Evolutionary conservation across 352 stramenopile species (phyloP), one percentile per base, ranked within the genome.

Genomic region (Globisporangium radiosum): DNA sequence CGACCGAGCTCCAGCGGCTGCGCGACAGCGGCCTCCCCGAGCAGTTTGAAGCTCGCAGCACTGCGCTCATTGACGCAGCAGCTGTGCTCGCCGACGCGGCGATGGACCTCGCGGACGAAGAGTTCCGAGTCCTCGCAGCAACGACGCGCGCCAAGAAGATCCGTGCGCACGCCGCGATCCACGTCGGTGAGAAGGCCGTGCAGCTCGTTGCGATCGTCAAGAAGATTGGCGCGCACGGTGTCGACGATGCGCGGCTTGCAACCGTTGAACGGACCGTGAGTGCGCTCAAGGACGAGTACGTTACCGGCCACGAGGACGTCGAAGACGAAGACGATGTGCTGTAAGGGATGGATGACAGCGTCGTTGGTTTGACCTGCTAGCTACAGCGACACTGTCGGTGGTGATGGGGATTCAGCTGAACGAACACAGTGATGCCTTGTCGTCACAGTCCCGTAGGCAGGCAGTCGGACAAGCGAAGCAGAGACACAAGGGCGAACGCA

Each of bases 301-400:
- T 90, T 54, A 69, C 59, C 56, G 78, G 69, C 10, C 70, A 88
- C 56, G 70, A 90, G 56, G 83, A 92, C 56, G 81, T 87, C 33
- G 82, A 92, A 57, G 85, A 95, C 59, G 85, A 95, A 57, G 85
- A 93, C 59, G 85, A 95, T 66, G 83, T 95, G 57, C 65, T 95
- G 57, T 95, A 89, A 70, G n/a, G 36, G 40, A 33, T 25, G 25
- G 25, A 25, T 25, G 25, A 25, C 25, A 25, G 25, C 25, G 25
- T 25, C 25, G 25, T 25, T 25, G 25, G 25, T 25, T 1, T 25
- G 25, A 25, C 25, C 25, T 25, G 25, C 25, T 25, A 25, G 25
- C 25, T 25, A 2, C 25, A 25, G 25, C 25, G 25, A 25, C 25
- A 25, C 25, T 25, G 25, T 25, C 25, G 25, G 2, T 25, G 25